phyloP scores from a whole-genome alignment of 306 rosid species.

The Quercus berberidifolia region DNA sequence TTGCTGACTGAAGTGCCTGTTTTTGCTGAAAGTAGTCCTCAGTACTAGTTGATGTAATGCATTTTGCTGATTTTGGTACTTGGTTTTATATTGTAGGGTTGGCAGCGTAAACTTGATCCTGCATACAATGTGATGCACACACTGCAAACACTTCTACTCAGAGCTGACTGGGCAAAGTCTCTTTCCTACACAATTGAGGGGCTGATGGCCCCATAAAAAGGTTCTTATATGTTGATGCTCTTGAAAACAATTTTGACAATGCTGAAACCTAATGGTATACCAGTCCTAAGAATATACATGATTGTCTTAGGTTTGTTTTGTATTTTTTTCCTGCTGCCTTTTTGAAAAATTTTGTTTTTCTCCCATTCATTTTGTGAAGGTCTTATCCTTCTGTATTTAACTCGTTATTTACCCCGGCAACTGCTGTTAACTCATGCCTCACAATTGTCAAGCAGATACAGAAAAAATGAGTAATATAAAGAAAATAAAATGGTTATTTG shows the following conservation, averaged over 20 bases:
- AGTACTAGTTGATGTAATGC: conserved; percentile 10
- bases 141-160: conserved; percentile 83
- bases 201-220: conserved; percentile 84
- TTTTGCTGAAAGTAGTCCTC: neutral
- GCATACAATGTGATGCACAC: conserved; percentile 86
- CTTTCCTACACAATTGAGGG: conserved; percentile 96
- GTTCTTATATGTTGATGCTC: conserved; percentile 31
- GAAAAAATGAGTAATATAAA: neutral
- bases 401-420: conserved; percentile 12
- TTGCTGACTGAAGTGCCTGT: neutral
- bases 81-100: conserved; percentile 56
- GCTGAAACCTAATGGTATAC: conserved; percentile 26
- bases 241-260: conserved; percentile 57
- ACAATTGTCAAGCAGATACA: conserved; percentile 21
- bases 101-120: conserved; percentile 99
- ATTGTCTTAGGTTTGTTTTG: conserved; percentile 1
- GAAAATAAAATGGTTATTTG: neutral
- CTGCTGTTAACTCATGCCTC: conserved; percentile 25
- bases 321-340: neutral
- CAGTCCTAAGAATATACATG: conserved; percentile 18
- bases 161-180: conserved; percentile 94
- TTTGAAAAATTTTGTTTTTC: neutral
- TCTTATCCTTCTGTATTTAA: conserved; percentile 22
- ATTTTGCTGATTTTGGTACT: conserved; percentile 17
- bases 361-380: conserved; percentile 9